Evolutionary conservation across 2,329 filamentous ascomycete species (phyloP), one percentile per base, ranked within the genome.

Genomic region (Scedosporium dehoogii): DNA sequence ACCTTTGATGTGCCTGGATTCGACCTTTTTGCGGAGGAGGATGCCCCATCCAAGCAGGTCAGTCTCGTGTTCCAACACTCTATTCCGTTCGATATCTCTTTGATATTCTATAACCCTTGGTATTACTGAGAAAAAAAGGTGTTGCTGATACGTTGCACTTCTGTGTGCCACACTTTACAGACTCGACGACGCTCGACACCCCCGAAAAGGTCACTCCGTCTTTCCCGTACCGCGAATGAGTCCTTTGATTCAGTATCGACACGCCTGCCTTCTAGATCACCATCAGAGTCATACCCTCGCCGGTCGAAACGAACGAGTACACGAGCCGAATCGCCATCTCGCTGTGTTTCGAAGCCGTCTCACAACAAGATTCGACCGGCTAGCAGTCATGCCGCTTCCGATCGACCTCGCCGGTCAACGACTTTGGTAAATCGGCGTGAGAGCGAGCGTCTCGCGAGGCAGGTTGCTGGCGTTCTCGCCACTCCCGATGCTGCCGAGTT

Each of bases 1-100:
- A 86, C 84, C 48, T 92, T 96, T 68, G 85, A 88, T 41, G 66
- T 82, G 60, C 77, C 89, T 42, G 83, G 84, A 58, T 83, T 61
- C n/a, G 59, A 61, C 25, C 44, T 56, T 56, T 56, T 56, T 14
- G 27, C 16, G 4, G 59, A 85, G 55, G 84, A 88, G 61, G 78
- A 85, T 23, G 68, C 73, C 33, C 25, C 62, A 25, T 29, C 42
- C 18, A 62, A 58, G 10, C 53, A 62, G 59, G 62, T 65, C 42
- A 25, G 63, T 53, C 21, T 58, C 57, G 25, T 44, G 27, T 59
- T 61, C 41, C 41, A 16, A 9, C 18, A 7, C 29, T 38, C 16
- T 23, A 27, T 38, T 27, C n/a, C 42, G 23, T 42, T 60, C 23
- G 29, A 58, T 29, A 25, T 57, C 51, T 51, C 33, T 51, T 55